Percentiles rank a stretch among this genome's conserved stretches.
phyloP scores from a whole-genome alignment of 2,329 filamentous ascomycete species.

The Cordyceps cicadae region DNA sequence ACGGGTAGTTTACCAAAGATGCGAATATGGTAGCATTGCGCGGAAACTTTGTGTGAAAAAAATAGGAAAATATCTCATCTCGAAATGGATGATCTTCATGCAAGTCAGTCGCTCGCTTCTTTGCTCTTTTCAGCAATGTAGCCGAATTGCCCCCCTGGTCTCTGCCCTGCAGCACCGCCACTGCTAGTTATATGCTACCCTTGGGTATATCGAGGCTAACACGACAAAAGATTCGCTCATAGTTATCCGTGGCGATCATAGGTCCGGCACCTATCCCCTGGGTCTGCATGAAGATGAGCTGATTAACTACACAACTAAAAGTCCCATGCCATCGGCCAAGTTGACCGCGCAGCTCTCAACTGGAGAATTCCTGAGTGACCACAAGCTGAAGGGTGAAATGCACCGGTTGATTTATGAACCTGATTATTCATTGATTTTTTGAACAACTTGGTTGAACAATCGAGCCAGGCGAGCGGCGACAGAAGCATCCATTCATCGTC shows the following conservation, averaged over 20 bases:
- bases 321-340: neutral
- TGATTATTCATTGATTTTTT: too few relatives aligned
- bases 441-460: neutral
- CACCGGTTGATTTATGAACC: neutral
- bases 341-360: neutral
- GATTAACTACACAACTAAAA: neutral
- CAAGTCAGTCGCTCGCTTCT: neutral
- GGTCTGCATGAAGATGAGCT: neutral
- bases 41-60: neutral
- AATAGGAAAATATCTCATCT: neutral
- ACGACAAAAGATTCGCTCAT: constrained; percentile 4
- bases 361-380: neutral
- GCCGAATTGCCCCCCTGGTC: neutral
- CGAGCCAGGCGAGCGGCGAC: neutral
- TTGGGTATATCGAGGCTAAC: neutral
- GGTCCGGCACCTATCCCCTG: neutral
- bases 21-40: neutral
- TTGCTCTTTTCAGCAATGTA: neutral
- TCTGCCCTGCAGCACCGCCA: neutral
- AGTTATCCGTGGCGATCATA: constrained; percentile 5
- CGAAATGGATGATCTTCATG: neutral
- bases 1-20: neutral
- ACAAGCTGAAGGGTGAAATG: neutral
- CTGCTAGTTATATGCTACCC: neutral
- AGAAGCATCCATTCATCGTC: neutral